phyloP scores from a whole-genome alignment of 148 eudicot species.

The Nyssa sinensis region DNA sequence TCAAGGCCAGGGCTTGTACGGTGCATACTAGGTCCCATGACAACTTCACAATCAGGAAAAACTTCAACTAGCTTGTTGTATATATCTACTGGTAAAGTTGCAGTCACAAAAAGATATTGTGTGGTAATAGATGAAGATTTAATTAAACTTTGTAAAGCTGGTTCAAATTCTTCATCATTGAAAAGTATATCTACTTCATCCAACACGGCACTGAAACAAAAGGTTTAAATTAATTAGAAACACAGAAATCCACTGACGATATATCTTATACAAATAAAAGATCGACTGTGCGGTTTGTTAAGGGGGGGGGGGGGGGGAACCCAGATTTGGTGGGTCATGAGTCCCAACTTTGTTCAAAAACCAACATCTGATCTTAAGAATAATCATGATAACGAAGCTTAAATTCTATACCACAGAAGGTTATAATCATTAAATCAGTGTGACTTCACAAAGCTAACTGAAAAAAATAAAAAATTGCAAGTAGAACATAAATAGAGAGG shows the following conservation, averaged over 20 bases:
- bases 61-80: slow-evolving; percentile 80
- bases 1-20: slow-evolving; percentile 88
- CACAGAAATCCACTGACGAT: background rate
- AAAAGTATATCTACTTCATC: slow-evolving; percentile 96
- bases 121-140: slow-evolving; percentile 63
- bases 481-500: too few species aligned
- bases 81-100: slow-evolving; percentile 81
- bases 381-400: background rate
- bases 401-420: background rate
- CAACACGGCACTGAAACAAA: slow-evolving; percentile 70
- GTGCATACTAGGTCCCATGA: slow-evolving; percentile 97
- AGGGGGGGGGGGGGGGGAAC: too few species aligned
- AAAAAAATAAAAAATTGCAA: too few species aligned
- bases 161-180: slow-evolving; percentile 81
- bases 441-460: too few species aligned
- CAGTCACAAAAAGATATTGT: slow-evolving; percentile 95
- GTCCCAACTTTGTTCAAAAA: background rate
- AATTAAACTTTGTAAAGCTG: slow-evolving; percentile 67
- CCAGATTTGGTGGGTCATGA: background rate
- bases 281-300: background rate
- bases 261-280: background rate
- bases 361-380: background rate
- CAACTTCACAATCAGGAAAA: slow-evolving; percentile 88
- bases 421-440: too few species aligned
- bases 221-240: slow-evolving; percentile 12